Evolutionary conservation across 2,329 filamentous ascomycete species (phyloP), one percentile per base, ranked within the genome.

Genomic region (Trematosphaeria pertusa): DNA sequence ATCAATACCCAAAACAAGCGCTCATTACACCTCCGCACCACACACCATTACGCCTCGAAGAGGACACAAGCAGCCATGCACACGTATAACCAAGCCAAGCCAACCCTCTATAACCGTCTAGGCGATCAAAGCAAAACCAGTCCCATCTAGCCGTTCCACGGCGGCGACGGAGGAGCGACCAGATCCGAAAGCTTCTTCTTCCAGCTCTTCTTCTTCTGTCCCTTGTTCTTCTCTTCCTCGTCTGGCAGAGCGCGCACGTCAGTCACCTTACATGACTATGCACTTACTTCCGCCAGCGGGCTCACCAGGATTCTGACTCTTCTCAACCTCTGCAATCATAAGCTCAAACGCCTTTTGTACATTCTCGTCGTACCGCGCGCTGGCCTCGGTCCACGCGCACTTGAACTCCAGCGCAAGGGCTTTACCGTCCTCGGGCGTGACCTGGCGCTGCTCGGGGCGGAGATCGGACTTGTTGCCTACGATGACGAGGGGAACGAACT

Each of bases 401-500:
- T 90, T 86, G 73, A 96, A 88, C 74, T 94, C 89, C 64, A 93
- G 88, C 6, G 88, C 87, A 32, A 97, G 78, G 67, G 87, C 88
- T 71, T 88, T 88, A 59, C 92, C 94, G 61, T 96, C 89, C 56
- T 96, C 91, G 40, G 86, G 75, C 22, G 85, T 87, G 59, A 99
- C 91, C 74, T 97, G 92, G 59, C 94, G 88, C 76, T 96, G 91
- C 73, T 97, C 93, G 42, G 91, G 87, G 51, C 90, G 87, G 47
- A 99, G 80, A 73, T 99, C 94, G 70, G 87, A 92, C 79, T 99
- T 99, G 80, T 99, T 99, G 62, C 91, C 94, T 43, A 99, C 92
- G 52, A 99, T 87, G 62, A 95, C 90, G 62, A 97, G 87, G 8
- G 94, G 94, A 41, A 97, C 91, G 72, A 87, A 88, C 62, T 97